Evolutionary conservation across 2,329 filamentous ascomycete genomes (phyloP), one percentile per base, ranked within the genome.

Genomic region (Neofusicoccum ribis): DNA sequence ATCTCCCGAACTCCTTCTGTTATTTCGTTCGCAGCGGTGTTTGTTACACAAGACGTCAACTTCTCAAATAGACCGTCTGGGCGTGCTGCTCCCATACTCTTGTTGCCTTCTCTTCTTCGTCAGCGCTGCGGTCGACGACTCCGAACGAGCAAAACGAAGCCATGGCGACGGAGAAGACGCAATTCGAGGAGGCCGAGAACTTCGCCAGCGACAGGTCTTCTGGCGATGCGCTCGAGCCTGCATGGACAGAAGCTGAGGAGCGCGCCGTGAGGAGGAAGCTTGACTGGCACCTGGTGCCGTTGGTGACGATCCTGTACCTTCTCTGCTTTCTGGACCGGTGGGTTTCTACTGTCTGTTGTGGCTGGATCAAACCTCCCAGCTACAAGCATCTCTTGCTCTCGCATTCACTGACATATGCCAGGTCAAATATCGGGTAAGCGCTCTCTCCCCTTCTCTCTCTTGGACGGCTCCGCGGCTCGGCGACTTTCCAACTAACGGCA

Each of bases 201-300:
- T 15, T 14, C 60, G 3, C 39, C 17, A 52, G 46, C 41, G 39
- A 62, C 20, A 50, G 64, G 47, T 60, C 56, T n/a, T 51, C 60
- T 7, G 50, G 37, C 36, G 52, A 34, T 1, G 60, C 67, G 3
- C 72, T 76, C 3, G 75, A 73, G 17, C 73, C 82, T 44, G 76
- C 76, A 44, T 86, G 84, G 84, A 83, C 83, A 4, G 75, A 77
- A 41, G 82, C 79, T 54, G 84, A 86, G 68, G 84, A 86, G 73
- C 78, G 72, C 17, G 72, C 70, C 0, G 74, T 86, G 17, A 79
- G 83, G 66, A 81, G 79, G 68, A 85, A 84, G 74, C 75, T 86
- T 47, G 84, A 86, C 72, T 80, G 77, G 74, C 80, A 83, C 67
- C 78, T 83, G 31, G 79, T 86, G 17, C 84, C 84, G 0, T 72